Percentiles rank a stretch among this genome's conserved stretches.
Conservation (phyloP, 2,329 filamentous ascomycete genomes). For the Achaetomium macrosporum region DNA sequence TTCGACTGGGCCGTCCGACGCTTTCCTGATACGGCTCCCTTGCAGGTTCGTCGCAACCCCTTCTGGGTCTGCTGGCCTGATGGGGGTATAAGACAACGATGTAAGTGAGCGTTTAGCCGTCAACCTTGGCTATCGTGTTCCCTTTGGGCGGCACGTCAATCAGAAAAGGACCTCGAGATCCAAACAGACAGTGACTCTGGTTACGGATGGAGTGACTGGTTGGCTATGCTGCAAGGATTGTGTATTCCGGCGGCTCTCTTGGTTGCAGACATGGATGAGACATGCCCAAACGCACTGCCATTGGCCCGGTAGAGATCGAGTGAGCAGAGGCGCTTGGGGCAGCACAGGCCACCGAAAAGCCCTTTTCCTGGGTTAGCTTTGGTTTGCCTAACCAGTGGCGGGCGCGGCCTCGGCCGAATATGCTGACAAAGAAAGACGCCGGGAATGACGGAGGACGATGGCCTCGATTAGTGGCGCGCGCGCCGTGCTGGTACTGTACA, state of each 20-base stretch:
- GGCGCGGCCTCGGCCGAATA: neutral
- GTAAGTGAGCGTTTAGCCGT: slow-evolving; percentile 22
- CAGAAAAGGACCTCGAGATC: slow-evolving; percentile 16
- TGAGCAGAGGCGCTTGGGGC: slow-evolving; percentile 10
- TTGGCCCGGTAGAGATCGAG: slow-evolving; percentile 15
- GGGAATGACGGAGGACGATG: neutral
- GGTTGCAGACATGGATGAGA: slow-evolving; percentile 11
- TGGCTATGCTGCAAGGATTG: slow-evolving; percentile 16
- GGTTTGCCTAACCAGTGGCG: neutral
- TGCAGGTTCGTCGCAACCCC: slow-evolving; percentile 17
- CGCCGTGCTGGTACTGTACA: neutral
- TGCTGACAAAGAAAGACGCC: no score
- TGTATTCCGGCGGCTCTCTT: slow-evolving; percentile 13
- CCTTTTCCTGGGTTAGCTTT: neutral
- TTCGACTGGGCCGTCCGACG: slow-evolving; percentile 11
- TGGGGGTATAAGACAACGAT: slow-evolving; percentile 22
- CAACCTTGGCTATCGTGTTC: slow-evolving; percentile 20
- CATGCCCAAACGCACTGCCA: neutral
- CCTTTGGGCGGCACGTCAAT: slow-evolving; percentile 15
- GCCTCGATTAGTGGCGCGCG: neutral
- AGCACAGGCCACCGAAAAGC: slow-evolving; percentile 2
- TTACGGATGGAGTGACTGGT: slow-evolving; percentile 11
- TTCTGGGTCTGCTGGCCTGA: slow-evolving; percentile 14
- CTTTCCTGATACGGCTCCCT: slow-evolving; percentile 23
- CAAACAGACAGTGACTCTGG: slow-evolving; percentile 16